A percentile compares a stretch with the other conserved stretches of the same genome.
Evolutionary conservation across 345 rosid species (phyloP).

Genomic region (Luvunga scandens): DNA sequence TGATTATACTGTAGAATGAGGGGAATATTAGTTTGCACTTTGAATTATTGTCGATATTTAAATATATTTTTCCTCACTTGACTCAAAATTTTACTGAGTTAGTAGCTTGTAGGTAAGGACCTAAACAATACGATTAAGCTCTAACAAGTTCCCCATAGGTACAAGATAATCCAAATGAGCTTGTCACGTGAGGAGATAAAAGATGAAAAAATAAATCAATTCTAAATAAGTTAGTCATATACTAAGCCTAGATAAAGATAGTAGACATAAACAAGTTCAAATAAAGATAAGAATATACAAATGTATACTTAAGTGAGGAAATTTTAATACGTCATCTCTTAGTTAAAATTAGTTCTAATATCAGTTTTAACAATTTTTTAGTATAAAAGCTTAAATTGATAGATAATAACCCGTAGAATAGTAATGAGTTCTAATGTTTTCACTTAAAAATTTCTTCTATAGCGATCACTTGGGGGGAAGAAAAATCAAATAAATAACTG

Average conservation of each 20-base stretch:
- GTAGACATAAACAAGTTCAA: not conserved
- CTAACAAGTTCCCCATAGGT: not conserved
- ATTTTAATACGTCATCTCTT: not conserved
- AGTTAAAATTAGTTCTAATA: not conserved
- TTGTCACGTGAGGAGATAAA: not conserved
- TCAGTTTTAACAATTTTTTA: no score
- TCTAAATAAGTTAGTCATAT: not conserved
- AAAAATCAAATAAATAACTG: not conserved
- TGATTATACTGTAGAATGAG: not conserved
- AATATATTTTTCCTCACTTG: no score
- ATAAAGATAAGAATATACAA: not conserved
- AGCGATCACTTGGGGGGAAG: not conserved
- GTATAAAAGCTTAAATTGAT: not conserved
- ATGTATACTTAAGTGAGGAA: not conserved
- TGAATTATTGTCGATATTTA: no score
- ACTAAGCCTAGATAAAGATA: not conserved
- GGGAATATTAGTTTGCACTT: not conserved
- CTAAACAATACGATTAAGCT: not conserved
- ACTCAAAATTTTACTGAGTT: no score
- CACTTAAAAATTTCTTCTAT: not conserved
- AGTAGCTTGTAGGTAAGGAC: not conserved
- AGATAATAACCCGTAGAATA: not conserved
- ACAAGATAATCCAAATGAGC: not conserved
- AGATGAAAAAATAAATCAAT: not conserved
- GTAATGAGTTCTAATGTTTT: not conserved